Evolutionary conservation across 106 monocot species (phyloP).

Genomic region (Amphibolis antarctica): DNA sequence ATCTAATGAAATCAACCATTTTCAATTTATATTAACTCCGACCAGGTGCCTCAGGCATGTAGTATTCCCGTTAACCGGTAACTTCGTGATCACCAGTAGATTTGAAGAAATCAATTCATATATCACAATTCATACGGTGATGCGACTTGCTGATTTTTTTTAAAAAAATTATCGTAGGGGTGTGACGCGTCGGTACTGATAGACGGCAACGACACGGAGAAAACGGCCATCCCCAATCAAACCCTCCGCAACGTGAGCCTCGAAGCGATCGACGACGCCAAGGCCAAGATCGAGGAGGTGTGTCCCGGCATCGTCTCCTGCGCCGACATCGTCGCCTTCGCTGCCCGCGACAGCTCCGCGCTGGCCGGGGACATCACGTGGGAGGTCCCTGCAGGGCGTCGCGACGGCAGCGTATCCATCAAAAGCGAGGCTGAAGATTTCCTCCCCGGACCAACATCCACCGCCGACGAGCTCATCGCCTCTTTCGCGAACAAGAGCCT

Average conservation of each 20-base stretch:
- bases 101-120: too few species aligned
- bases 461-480: not conserved
- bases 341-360: conserved; percentile 16
- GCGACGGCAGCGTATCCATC: conserved; percentile 11
- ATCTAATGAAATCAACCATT: too few species aligned
- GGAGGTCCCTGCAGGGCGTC: conserved; percentile 9
- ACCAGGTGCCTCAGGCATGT: too few species aligned
- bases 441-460: not conserved
- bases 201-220: conserved; percentile 7
- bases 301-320: conserved; percentile 31
- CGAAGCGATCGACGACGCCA: conserved; percentile 13
- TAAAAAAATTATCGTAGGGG: conserved; percentile 8
- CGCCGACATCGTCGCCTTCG: conserved; percentile 42
- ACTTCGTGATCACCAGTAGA: too few species aligned
- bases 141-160: too few species aligned
- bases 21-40: too few species aligned
- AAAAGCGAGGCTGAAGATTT: not conserved
- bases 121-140: too few species aligned
- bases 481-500: conserved; percentile 1
- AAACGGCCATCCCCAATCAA: not conserved
- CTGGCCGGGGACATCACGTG: conserved; percentile 5
- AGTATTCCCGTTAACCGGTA: too few species aligned
- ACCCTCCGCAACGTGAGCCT: conserved; percentile 7
- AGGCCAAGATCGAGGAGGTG: conserved; percentile 9
- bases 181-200: conserved; percentile 17